These are phyloP conservation scores for Backusella luteola DNA, from an alignment of 192 early-diverging fungal species.

Conservation along the genomic window DNA sequence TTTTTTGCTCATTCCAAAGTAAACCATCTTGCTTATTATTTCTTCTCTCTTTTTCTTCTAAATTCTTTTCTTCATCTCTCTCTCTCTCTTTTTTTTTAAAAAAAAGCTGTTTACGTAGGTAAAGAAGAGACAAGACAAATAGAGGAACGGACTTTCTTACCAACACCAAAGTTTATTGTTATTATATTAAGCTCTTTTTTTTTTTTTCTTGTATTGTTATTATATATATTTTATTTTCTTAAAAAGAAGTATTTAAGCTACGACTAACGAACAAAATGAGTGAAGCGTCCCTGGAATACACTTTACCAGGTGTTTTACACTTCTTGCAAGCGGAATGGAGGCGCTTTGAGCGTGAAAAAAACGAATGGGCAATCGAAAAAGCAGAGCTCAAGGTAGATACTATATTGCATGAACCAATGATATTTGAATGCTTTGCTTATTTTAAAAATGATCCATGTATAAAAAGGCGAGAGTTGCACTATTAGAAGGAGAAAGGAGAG, in stretches of 20 bases:
- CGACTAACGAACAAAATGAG: constrained; percentile 10
- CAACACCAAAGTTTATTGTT: not conserved
- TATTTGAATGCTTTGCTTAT: constrained; percentile 3
- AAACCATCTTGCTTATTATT: too few species aligned
- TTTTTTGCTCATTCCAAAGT: too few species aligned
- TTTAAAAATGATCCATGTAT: not conserved
- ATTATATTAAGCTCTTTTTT: not conserved
- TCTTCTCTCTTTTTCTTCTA: too few species aligned
- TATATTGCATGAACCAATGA: constrained; percentile 10
- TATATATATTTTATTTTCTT: not conserved
- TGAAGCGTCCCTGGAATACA: constrained; percentile 43
- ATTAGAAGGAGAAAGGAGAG: constrained; percentile 75
- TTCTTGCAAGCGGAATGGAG: constrained; percentile 84
- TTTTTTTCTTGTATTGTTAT: not conserved
- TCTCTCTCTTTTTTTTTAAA: not conserved
- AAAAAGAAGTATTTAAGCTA: not conserved
- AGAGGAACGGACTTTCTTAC: not conserved
- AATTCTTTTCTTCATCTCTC: not conserved
- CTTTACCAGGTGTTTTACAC: constrained; percentile 73
- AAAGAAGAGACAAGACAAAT: not conserved
- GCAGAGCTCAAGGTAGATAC: constrained; percentile 67
- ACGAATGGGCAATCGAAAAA: constrained; percentile 84
- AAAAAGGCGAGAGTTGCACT: constrained; percentile 69
- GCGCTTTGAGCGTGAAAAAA: constrained; percentile 77
- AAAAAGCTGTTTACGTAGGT: not conserved